Evolutionary conservation across 805 yeast species (phyloP).

Genomic region (Torulaspora microellipsoides): DNA sequence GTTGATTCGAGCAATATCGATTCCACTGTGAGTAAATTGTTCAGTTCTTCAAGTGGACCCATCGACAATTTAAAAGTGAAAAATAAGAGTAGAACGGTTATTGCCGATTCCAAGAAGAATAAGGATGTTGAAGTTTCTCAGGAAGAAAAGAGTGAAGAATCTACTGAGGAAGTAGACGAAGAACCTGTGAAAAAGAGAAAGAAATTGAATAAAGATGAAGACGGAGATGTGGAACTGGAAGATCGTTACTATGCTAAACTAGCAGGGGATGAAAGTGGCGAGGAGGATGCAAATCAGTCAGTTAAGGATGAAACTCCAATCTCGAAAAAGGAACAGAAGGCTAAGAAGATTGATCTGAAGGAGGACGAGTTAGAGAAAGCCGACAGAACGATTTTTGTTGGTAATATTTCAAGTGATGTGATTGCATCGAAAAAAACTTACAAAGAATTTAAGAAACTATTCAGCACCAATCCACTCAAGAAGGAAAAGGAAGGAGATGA

Average conservation of each 20-base stretch:
- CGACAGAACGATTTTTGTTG: slow-evolving; percentile 80
- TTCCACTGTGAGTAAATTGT: slow-evolving; percentile 34
- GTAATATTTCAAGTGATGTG: slow-evolving; percentile 67
- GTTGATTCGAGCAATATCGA: slow-evolving; percentile 32
- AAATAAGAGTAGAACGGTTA: slow-evolving; percentile 21
- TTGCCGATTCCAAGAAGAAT: slow-evolving; percentile 11
- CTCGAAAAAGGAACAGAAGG: slow-evolving; percentile 28
- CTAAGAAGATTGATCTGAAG: slow-evolving; percentile 55
- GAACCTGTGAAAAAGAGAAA: slow-evolving; percentile 27
- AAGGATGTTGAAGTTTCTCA: slow-evolving; percentile 7
- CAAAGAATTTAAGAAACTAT: slow-evolving; percentile 62
- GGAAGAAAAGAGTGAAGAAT: slow-evolving; percentile 12
- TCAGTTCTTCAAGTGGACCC: slow-evolving; percentile 43
- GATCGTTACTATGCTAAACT: slow-evolving; percentile 49
- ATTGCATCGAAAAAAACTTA: slow-evolving; percentile 58
- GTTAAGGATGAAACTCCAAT: slow-evolving; percentile 24
- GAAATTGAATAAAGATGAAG: slow-evolving; percentile 14
- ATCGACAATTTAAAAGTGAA: slow-evolving; percentile 33
- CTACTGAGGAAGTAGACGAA: slow-evolving; percentile 22
- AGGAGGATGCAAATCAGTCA: slow-evolving; percentile 21
- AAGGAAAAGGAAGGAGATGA: slow-evolving; percentile 8
- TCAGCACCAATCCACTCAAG: slow-evolving; percentile 31
- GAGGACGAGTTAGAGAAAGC: slow-evolving; percentile 77
- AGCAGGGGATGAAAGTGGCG: slow-evolving; percentile 30
- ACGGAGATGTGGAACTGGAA: slow-evolving; percentile 46